Conservation (phyloP, 805 yeast genomes). For the Kregervanrija fluxuum region DNA sequence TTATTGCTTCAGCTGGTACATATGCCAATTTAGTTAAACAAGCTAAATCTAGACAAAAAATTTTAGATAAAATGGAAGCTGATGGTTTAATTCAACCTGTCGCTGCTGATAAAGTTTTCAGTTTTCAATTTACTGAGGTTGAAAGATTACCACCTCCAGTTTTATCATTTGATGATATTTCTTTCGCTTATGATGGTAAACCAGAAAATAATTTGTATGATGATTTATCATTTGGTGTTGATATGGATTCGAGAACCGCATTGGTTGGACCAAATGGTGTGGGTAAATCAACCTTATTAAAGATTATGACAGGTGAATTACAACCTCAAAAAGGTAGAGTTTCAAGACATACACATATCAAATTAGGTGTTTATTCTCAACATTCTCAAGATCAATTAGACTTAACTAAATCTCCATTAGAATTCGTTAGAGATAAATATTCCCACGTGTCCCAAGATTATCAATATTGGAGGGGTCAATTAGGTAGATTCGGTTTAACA, state of each 20-base stretch:
- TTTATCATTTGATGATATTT: conserved; percentile 89
- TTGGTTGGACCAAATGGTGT: conserved; percentile 99
- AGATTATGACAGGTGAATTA: conserved; percentile 93
- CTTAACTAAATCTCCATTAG: conserved; percentile 89
- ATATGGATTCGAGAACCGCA: conserved; percentile 98
- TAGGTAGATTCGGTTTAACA: conserved; percentile 96
- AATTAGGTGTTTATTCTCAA: conserved; percentile 97
- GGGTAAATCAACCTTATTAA: conserved; percentile 93
- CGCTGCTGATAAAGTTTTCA: conserved; percentile 85
- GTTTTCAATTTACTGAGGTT: conserved; percentile 89
- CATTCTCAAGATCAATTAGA: conserved; percentile 98
- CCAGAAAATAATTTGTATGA: conserved; percentile 84
- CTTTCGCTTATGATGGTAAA: conserved; percentile 83
- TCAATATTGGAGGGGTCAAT: conserved; percentile 97
- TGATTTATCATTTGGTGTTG: conserved; percentile 92
- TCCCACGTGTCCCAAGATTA: conserved; percentile 88
- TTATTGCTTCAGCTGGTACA: conserved; percentile 99
- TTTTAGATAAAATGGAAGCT: conserved; percentile 99
- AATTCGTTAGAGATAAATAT: conserved; percentile 94
- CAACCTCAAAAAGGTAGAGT: conserved; percentile 91
- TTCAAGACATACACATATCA: conserved; percentile 93
- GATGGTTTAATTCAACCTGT: conserved; percentile 95
- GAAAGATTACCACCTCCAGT: conserved; percentile 99
- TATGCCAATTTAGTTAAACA: conserved; percentile 97
- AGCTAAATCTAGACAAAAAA: conserved; percentile 99